A percentile compares a stretch with the other conserved stretches of the same genome.
Evolutionary conservation across 2,329 filamentous ascomycete species (phyloP).

Genomic region (Aspergillus sergii): DNA sequence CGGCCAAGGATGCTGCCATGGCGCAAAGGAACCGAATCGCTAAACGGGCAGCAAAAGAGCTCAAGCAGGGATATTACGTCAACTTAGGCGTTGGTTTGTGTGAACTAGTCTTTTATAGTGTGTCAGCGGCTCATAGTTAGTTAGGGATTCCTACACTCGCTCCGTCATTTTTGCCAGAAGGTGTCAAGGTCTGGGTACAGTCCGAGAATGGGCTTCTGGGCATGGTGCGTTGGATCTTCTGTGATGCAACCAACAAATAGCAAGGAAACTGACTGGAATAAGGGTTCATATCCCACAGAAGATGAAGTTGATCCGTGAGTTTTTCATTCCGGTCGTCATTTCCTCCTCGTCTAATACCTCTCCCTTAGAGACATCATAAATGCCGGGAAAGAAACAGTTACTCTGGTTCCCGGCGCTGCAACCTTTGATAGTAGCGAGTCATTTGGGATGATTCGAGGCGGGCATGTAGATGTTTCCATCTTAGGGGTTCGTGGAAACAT

Average conservation of each 20-base stretch:
- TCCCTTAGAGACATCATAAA: conserved; percentile 70
- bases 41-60: conserved; percentile 74
- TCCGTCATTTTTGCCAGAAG: conserved; percentile 70
- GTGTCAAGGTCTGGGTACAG: conserved; percentile 77
- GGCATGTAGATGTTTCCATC: conserved; percentile 81
- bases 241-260: not conserved
- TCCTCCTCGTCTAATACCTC: not conserved
- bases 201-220: conserved; percentile 85
- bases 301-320: conserved; percentile 66
- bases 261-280: conserved; percentile 1
- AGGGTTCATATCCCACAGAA: conserved; percentile 73
- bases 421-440: conserved; percentile 81
- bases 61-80: conserved; percentile 60
- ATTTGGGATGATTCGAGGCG: conserved; percentile 84
- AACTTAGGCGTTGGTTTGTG: conserved; percentile 38
- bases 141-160: conserved; percentile 83
- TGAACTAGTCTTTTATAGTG: not conserved
- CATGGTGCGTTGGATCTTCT: conserved; percentile 49
- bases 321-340: not conserved
- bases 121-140: conserved; percentile 1
- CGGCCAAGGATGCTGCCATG: conserved; percentile 35
- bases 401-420: conserved; percentile 72
- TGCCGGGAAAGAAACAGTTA: conserved; percentile 85
- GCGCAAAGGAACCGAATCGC: conserved; percentile 65
- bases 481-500: conserved; percentile 58